These are phyloP conservation scores for Solanum megistacrolobum DNA, from an alignment of 257 asterid genomes.

Conservation along the genomic window DNA sequence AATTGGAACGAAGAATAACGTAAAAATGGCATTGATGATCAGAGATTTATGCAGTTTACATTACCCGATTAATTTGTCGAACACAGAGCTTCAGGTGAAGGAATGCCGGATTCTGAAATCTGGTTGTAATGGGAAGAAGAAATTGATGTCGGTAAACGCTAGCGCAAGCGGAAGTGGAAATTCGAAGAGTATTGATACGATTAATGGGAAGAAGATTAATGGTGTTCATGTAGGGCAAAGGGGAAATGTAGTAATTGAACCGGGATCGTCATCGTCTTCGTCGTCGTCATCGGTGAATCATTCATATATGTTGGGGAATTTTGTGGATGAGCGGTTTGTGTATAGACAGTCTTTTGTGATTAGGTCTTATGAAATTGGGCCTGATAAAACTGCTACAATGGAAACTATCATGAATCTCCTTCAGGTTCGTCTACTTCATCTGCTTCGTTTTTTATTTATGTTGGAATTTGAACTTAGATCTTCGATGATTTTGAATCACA, in stretches of 20 bases:
- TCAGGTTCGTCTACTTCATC: constrained; percentile 30
- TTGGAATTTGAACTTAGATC: not conserved
- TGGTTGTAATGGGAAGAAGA: not conserved
- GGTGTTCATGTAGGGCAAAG: constrained; percentile 32
- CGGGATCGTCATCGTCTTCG: not conserved
- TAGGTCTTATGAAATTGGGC: constrained; percentile 92
- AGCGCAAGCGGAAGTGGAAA: not conserved
- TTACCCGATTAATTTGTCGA: not conserved
- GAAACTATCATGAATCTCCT: constrained; percentile 89
- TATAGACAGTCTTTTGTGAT: constrained; percentile 65
- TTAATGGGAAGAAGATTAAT: constrained; percentile 57
- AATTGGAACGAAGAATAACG: not conserved
- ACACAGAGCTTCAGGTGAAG: not conserved
- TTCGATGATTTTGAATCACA: not conserved
- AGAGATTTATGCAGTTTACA: not conserved
- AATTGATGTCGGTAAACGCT: constrained; percentile 1
- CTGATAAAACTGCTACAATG: constrained; percentile 87
- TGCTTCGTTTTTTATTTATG: not conserved
- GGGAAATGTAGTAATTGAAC: constrained; percentile 5
- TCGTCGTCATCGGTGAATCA: not conserved
- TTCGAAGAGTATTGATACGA: constrained; percentile 9
- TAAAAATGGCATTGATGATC: not conserved
- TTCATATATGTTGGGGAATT: constrained; percentile 46
- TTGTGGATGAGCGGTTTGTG: constrained; percentile 47
- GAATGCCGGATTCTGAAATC: not conserved